Conservation (phyloP, 73 alveolate genomes). For the Blepharisma stoltei region DNA sequence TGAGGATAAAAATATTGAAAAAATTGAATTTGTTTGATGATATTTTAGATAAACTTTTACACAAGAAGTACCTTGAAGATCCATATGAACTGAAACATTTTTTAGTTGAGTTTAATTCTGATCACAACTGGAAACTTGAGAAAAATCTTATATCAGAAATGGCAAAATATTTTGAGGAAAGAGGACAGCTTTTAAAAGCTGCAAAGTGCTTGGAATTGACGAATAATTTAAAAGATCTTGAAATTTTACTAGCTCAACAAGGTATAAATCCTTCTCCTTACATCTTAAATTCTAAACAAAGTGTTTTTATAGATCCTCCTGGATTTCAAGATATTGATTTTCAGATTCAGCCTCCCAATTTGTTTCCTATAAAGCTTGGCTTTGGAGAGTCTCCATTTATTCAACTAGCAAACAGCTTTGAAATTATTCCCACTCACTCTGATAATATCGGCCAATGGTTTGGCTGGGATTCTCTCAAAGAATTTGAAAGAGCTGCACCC, state of each 20-base stretch:
- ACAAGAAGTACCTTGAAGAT: not conserved
- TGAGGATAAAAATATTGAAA: not conserved
- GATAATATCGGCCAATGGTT: not conserved
- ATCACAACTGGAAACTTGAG: constrained; percentile 28
- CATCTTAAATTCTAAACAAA: no score
- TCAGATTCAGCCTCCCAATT: no score
- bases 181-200: not conserved
- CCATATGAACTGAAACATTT: not conserved
- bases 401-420: not conserved
- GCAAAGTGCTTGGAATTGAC: not conserved
- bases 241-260: no score
- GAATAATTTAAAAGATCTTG: not conserved
- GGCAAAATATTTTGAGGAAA: not conserved
- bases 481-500: not conserved
- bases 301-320: no score
- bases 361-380: not conserved
- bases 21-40: not conserved
- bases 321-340: no score
- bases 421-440: not conserved
- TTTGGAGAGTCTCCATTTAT: constrained; percentile 3
- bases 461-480: constrained; percentile 23
- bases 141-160: not conserved
- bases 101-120: not conserved
- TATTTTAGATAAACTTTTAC: not conserved
- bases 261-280: no score